A percentile compares a stretch with the other conserved stretches of the same genome.
phyloP scores from a whole-genome alignment of 1,139 yeast species.

The Meyerozyma elateridarum region DNA sequence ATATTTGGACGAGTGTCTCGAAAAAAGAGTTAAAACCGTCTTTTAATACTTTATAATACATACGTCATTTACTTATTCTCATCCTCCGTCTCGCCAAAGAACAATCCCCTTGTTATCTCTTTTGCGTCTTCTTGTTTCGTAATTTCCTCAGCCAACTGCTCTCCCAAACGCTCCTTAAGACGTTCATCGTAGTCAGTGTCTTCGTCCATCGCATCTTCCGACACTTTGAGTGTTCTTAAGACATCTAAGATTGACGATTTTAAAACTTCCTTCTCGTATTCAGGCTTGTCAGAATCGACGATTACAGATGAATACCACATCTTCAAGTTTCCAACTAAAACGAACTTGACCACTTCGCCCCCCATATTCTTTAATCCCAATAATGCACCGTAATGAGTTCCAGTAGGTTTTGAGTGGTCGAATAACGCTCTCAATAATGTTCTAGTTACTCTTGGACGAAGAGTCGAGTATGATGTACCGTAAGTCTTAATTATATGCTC shows the following conservation, averaged over 20 bases:
- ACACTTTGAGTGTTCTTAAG: constrained; percentile 40
- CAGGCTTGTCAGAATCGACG: constrained; percentile 32
- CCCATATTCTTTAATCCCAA: constrained; percentile 83
- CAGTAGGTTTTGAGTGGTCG: constrained; percentile 71
- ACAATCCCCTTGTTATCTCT: constrained; percentile 62
- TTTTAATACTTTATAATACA: constrained; percentile 9
- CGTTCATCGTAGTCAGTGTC: constrained; percentile 41
- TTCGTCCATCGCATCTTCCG: constrained; percentile 29
- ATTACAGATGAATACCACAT: constrained; percentile 68
- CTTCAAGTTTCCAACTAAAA: constrained; percentile 77
- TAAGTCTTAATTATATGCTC: constrained; percentile 72
- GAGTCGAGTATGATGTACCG: constrained; percentile 82
- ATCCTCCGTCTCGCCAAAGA: constrained; percentile 58
- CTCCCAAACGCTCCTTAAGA: constrained; percentile 58
- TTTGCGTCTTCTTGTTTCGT: constrained; percentile 50
- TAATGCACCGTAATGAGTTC: constrained; percentile 90
- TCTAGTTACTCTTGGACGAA: constrained; percentile 91
- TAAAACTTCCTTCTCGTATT: constrained; percentile 43
- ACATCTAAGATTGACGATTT: constrained; percentile 52
- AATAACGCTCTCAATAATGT: constrained; percentile 86
- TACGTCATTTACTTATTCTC: constrained; percentile 9
- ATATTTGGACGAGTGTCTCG: constrained; percentile 6
- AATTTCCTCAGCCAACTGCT: constrained; percentile 48
- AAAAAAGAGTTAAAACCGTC: constrained; percentile 3
- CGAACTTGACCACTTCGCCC: constrained; percentile 79